Evolutionary conservation across 192 early-diverging fungal genomes (phyloP).

Genomic region (Dimargaris xerosporica): DNA sequence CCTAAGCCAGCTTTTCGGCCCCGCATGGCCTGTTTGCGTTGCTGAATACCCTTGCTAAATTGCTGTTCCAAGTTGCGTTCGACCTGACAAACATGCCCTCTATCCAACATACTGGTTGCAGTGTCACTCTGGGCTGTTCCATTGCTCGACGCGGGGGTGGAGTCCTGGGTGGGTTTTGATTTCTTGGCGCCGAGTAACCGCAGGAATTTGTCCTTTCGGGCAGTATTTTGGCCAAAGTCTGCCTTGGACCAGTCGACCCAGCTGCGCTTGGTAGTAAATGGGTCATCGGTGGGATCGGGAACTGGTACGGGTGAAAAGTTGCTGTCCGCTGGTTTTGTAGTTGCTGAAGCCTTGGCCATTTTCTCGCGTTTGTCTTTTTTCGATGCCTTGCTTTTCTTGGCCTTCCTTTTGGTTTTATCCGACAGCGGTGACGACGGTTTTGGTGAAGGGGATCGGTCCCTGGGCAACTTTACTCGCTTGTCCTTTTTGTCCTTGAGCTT

Average conservation of each 20-base stretch:
- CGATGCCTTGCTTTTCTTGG: background rate
- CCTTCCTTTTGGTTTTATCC: background rate
- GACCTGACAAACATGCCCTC: background rate
- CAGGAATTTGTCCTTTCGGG: background rate
- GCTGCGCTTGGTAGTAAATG: background rate
- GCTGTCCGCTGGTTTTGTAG: too few relatives aligned
- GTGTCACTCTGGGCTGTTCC: background rate
- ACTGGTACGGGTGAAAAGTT: too few relatives aligned
- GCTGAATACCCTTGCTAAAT: background rate
- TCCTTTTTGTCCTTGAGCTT: background rate
- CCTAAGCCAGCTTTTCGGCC: too few relatives aligned
- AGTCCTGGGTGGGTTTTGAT: background rate
- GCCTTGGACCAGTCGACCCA: slow-evolving; percentile 5
- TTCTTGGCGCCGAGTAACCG: background rate
- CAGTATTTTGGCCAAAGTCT: background rate
- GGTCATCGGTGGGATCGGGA: background rate
- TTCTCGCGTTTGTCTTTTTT: background rate
- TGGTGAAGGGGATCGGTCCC: background rate
- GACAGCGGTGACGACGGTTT: background rate
- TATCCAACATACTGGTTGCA: background rate
- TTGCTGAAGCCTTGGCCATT: background rate
- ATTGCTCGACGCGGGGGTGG: background rate
- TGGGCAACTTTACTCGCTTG: background rate
- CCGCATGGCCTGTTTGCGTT: too few relatives aligned
- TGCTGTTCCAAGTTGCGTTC: background rate